A percentile compares a stretch with the other conserved stretches of the same genome.
These are phyloP conservation scores for Neocatenulostroma microsporum DNA, from an alignment of 2,329 filamentous ascomycete genomes.

Conservation along the genomic window DNA sequence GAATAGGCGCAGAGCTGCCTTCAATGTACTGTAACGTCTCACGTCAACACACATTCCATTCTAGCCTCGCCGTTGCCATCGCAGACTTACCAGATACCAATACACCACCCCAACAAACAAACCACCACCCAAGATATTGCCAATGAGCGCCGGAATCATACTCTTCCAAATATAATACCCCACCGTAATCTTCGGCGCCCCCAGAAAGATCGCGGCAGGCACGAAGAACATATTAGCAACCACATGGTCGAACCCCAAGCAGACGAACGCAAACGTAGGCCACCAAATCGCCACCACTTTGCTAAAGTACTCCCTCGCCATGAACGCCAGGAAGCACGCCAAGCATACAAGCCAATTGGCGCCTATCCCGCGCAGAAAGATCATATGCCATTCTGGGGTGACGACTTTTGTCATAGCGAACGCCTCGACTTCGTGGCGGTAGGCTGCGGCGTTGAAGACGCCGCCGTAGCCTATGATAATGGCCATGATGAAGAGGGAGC, in stretches of 20 bases:
- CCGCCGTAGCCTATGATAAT: slow-evolving; percentile 25
- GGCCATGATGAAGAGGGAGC: slow-evolving; percentile 21
- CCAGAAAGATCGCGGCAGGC: slow-evolving; percentile 45
- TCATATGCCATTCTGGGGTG: slow-evolving; percentile 42
- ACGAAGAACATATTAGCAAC: slow-evolving; percentile 42
- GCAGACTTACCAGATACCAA: slow-evolving; percentile 19
- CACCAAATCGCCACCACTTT: slow-evolving; percentile 52
- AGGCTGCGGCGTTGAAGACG: slow-evolving; percentile 30
- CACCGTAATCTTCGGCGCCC: slow-evolving; percentile 38
- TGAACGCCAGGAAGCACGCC: slow-evolving; percentile 42
- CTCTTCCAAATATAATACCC: slow-evolving; percentile 51
- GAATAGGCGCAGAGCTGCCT: slow-evolving; percentile 4
- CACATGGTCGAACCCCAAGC: slow-evolving; percentile 39
- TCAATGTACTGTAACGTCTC: background rate
- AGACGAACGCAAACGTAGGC: slow-evolving; percentile 49
- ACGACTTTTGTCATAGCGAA: slow-evolving; percentile 44
- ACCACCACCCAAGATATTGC: slow-evolving; percentile 52
- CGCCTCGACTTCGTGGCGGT: slow-evolving; percentile 37
- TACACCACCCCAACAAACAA: slow-evolving; percentile 52
- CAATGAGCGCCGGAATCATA: slow-evolving; percentile 46
- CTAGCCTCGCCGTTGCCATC: too few species aligned
- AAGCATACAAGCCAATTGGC: slow-evolving; percentile 52
- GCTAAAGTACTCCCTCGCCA: slow-evolving; percentile 43
- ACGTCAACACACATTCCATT: background rate
- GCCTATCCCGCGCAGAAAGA: slow-evolving; percentile 49